Conservation (phyloP, 345 rosid species). For the Eucalyptus dawsonii region DNA sequence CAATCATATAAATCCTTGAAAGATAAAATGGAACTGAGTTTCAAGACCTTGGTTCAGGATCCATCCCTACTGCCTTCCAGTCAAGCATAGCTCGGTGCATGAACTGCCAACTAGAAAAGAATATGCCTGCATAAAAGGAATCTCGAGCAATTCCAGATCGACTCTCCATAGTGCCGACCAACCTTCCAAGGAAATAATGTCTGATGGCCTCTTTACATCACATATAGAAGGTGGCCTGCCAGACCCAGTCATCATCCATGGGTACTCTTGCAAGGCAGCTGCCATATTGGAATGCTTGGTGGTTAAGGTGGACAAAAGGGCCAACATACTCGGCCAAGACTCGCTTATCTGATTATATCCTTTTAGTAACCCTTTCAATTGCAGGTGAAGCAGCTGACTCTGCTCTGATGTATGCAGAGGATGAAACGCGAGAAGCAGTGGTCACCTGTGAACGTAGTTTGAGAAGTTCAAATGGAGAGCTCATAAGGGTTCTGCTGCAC, state of each 20-base stretch:
- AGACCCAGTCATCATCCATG: slow-evolving; percentile 96
- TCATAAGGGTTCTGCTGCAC: slow-evolving; percentile 58
- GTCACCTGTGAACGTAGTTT: slow-evolving; percentile 75
- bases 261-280: slow-evolving; percentile 61
- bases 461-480: slow-evolving; percentile 74
- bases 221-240: slow-evolving; percentile 74
- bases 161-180: slow-evolving; percentile 67
- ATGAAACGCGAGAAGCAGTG: slow-evolving; percentile 48
- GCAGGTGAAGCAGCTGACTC: slow-evolving; percentile 22
- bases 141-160: slow-evolving; percentile 75
- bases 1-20: neutral
- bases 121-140: slow-evolving; percentile 65
- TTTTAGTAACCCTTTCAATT: slow-evolving; percentile 27
- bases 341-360: slow-evolving; percentile 51
- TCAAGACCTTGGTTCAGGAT: slow-evolving; percentile 66
- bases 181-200: slow-evolving; percentile 77
- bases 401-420: slow-evolving; percentile 12
- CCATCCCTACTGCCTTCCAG: slow-evolving; percentile 89
- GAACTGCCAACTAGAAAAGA: slow-evolving; percentile 88
- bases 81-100: slow-evolving; percentile 52
- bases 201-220: slow-evolving; percentile 48
- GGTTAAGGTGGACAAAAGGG: slow-evolving; percentile 66
- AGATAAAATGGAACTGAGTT: neutral
- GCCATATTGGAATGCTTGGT: slow-evolving; percentile 53
- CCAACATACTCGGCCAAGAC: slow-evolving; percentile 45